Percentiles rank a stretch among this genome's conserved stretches.
phyloP scores from a whole-genome alignment of 2,329 filamentous ascomycete species.

The Colletotrichum salicis region DNA sequence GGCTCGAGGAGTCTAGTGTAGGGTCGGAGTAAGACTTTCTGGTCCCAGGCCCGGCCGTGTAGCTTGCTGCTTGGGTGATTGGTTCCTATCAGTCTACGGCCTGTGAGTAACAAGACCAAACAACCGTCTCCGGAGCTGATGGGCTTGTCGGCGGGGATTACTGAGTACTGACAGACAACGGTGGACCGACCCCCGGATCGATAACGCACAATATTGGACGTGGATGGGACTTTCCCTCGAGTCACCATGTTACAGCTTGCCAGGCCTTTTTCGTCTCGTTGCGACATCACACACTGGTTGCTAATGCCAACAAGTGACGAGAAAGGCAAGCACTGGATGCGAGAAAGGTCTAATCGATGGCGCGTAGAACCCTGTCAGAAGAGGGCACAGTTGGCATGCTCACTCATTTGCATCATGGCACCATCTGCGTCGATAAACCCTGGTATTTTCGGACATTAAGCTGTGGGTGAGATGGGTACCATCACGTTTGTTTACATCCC shows the following conservation, averaged over 20 bases:
- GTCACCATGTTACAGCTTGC: not conserved
- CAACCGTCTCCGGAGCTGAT: conserved; percentile 13
- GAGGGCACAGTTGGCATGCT: conserved; percentile 30
- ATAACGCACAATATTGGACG: not conserved
- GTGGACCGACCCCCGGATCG: not conserved
- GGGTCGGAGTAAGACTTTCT: not conserved
- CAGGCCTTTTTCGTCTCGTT: conserved; percentile 1
- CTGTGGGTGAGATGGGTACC: conserved; percentile 33
- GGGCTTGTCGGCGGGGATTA: conserved; percentile 1
- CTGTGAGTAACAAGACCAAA: conserved; percentile 8
- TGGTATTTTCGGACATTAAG: conserved; percentile 36
- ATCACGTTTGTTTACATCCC: conserved; percentile 29
- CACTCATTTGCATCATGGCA: conserved; percentile 28
- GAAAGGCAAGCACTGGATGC: conserved; percentile 10
- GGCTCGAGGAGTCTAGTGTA: not conserved
- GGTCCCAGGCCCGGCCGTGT: not conserved
- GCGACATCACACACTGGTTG: not conserved
- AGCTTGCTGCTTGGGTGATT: not conserved
- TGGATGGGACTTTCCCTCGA: not conserved
- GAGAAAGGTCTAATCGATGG: conserved; percentile 14
- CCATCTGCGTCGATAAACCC: conserved; percentile 26
- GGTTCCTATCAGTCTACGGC: not conserved
- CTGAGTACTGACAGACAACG: not conserved
- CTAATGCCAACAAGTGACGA: not conserved
- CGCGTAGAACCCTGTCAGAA: conserved; percentile 15